Conservation (phyloP, 129 eudicot species). For the Deinandra increscens region DNA sequence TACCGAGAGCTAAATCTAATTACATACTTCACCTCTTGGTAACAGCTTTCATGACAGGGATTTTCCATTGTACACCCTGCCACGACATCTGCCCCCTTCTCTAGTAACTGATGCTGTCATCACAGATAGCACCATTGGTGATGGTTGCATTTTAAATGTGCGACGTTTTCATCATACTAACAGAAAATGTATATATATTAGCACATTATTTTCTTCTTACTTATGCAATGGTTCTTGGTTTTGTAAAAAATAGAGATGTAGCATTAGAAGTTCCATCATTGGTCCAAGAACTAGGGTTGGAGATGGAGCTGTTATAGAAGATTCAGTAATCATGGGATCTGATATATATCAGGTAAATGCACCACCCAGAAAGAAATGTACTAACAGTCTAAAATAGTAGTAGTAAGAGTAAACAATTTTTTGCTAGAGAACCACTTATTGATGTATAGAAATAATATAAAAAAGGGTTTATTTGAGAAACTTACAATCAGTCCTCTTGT, state of each 20-base stretch:
- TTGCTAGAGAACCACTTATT: not conserved
- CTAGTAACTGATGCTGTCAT: slow-evolving; percentile 67
- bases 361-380: not conserved
- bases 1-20: slow-evolving; percentile 21
- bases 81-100: slow-evolving; percentile 83
- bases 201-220: slow-evolving; percentile 6
- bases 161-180: slow-evolving; percentile 21
- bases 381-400: not conserved
- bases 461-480: not conserved
- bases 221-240: slow-evolving; percentile 15
- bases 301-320: slow-evolving; percentile 72
- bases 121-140: slow-evolving; percentile 73
- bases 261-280: slow-evolving; percentile 68
- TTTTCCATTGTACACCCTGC: slow-evolving; percentile 78
- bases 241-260: slow-evolving; percentile 60
- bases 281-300: slow-evolving; percentile 79
- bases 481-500: not conserved
- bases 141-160: slow-evolving; percentile 91
- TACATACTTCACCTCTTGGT: slow-evolving; percentile 28
- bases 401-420: not conserved
- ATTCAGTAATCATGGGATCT: slow-evolving; percentile 89
- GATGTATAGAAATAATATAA: not conserved
- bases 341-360: slow-evolving; percentile 68
- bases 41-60: slow-evolving; percentile 80
- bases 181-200: not conserved